Evolutionary conservation across 495 filamentous ascomycete genomes (phyloP).

Genomic region (Oleoguttula mirabilis): DNA sequence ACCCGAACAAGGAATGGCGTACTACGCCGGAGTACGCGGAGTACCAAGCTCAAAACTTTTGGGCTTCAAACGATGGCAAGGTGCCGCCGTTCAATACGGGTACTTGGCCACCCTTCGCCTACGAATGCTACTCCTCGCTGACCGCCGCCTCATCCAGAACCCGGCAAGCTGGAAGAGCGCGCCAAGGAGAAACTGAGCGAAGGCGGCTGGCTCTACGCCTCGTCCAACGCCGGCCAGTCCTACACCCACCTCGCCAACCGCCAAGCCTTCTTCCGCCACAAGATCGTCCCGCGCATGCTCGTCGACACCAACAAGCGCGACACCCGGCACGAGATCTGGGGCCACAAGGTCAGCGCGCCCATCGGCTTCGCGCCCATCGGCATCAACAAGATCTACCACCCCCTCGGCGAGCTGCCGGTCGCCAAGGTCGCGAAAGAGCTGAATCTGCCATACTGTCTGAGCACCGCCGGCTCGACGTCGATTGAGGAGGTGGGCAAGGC

Average conservation of each 20-base stretch:
- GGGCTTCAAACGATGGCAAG: conserved; percentile 44
- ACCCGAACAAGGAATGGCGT: conserved; percentile 43
- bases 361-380: conserved; percentile 25
- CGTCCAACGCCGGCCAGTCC: conserved; percentile 30
- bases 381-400: conserved; percentile 25
- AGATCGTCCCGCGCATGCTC: conserved; percentile 12
- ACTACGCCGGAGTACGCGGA: conserved; percentile 49
- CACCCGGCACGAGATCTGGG: background rate
- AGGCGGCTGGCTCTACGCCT: conserved; percentile 30
- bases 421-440: conserved; percentile 42
- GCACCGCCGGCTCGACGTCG: conserved; percentile 33
- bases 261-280: conserved; percentile 31
- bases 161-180: conserved; percentile 42
- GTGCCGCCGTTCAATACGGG: conserved; percentile 46
- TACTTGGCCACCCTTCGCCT: background rate
- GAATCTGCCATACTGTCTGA: conserved; percentile 42
- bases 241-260: conserved; percentile 33
- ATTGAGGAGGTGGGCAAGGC: conserved; percentile 37
- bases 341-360: conserved; percentile 4
- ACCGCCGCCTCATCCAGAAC: too few relatives aligned
- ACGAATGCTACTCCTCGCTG: too few relatives aligned
- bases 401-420: conserved; percentile 34
- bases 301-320: background rate
- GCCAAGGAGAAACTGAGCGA: conserved; percentile 26
- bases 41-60: conserved; percentile 52